phyloP scores from a whole-genome alignment of 495 filamentous ascomycete species.

The Lasiosphaeria miniovina region DNA sequence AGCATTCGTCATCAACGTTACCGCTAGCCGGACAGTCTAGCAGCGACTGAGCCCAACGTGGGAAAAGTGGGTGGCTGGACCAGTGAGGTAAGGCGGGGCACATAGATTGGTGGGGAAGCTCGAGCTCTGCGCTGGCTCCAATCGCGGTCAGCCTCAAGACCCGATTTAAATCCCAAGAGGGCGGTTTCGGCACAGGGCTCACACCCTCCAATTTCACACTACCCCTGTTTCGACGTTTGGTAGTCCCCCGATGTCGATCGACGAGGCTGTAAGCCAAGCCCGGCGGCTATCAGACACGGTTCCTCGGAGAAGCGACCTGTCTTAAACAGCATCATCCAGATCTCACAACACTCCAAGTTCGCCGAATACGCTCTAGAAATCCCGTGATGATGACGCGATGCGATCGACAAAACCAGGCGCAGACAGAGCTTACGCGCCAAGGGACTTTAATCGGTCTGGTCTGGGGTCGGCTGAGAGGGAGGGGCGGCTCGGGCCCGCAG shows the following conservation, averaged over 20 bases:
- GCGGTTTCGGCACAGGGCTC: constrained; percentile 26
- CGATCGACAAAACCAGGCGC: not conserved
- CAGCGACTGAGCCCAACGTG: not conserved
- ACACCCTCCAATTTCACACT: constrained; percentile 18
- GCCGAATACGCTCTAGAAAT: not conserved
- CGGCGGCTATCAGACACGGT: not conserved
- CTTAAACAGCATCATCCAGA: not conserved
- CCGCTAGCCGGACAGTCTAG: not conserved
- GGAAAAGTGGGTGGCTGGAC: constrained; percentile 32
- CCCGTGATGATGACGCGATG: constrained; percentile 10
- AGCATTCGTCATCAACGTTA: not conserved
- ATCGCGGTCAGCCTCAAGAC: constrained; percentile 24
- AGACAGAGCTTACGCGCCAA: not conserved
- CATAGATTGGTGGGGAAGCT: constrained; percentile 15
- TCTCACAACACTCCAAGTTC: not conserved
- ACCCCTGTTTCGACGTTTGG: not conserved
- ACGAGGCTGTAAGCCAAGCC: not conserved
- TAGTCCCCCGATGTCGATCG: not conserved
- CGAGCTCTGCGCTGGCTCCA: constrained; percentile 12
- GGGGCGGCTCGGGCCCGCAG: constrained; percentile 16
- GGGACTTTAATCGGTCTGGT: not conserved
- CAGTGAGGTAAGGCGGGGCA: constrained; percentile 11
- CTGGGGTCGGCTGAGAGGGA: not conserved
- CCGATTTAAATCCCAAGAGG: constrained; percentile 28
- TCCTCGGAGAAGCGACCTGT: not conserved